Conservation (phyloP, 2,329 filamentous ascomycete genomes). For the Aureobasidium zeae region DNA sequence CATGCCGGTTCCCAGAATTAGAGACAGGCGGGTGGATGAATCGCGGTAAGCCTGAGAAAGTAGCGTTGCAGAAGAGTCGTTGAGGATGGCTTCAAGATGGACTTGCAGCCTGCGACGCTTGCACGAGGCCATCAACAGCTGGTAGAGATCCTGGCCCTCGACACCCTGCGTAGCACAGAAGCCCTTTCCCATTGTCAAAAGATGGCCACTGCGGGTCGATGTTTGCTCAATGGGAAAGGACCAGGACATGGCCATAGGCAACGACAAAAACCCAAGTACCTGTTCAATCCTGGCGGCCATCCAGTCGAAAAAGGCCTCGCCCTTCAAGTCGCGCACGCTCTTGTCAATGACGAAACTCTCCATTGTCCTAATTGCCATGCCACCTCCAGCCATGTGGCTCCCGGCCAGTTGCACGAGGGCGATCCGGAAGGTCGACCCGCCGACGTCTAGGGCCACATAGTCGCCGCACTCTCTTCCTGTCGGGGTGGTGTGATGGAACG, state of each 20-base stretch:
- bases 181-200: constrained; percentile 57
- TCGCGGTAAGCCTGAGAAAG: constrained; percentile 54
- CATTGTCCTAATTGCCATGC: constrained; percentile 48
- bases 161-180: constrained; percentile 52
- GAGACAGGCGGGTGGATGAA: constrained; percentile 50
- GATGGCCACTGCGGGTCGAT: constrained; percentile 46
- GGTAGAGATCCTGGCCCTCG: constrained; percentile 50
- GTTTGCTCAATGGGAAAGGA: constrained; percentile 59
- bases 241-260: constrained; percentile 56
- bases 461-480: constrained; percentile 51
- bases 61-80: constrained; percentile 53
- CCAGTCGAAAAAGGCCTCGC: constrained; percentile 56
- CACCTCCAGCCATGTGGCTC: constrained; percentile 21
- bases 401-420: constrained; percentile 50
- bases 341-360: constrained; percentile 49
- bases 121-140: constrained; percentile 51
- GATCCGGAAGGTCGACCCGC: constrained; percentile 57
- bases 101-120: constrained; percentile 46
- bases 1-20: constrained; percentile 56
- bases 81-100: constrained; percentile 53
- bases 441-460: constrained; percentile 54
- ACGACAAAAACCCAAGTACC: constrained; percentile 36
- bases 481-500: constrained; percentile 53
- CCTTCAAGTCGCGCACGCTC: constrained; percentile 44
- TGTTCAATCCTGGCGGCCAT: constrained; percentile 52